phyloP scores from a whole-genome alignment of 2,329 filamentous ascomycete species.

The Penicillium griseofulvum region DNA sequence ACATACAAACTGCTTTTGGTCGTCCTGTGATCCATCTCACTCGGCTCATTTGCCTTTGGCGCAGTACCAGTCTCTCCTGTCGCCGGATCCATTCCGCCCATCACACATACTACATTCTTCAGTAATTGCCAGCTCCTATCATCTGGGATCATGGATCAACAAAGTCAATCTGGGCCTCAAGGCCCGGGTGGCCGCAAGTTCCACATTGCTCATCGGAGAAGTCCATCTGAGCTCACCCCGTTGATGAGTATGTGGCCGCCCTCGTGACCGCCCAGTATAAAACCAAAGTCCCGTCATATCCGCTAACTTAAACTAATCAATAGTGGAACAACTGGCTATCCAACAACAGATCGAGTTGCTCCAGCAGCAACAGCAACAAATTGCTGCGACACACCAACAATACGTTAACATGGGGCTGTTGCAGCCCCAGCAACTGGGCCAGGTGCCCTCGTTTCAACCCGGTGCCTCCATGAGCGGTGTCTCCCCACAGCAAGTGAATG shows the following conservation, averaged over 20 bases:
- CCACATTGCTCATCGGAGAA: constrained; percentile 95
- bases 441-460: constrained; percentile 69
- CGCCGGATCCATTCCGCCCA: constrained; percentile 16
- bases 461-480: constrained; percentile 68
- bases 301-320: constrained; percentile 1
- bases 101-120: constrained; percentile 20
- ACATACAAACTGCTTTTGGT: constrained; percentile 25
- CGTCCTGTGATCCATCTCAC: constrained; percentile 27
- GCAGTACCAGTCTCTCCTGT: constrained; percentile 27
- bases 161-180: constrained; percentile 55
- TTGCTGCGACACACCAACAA: constrained; percentile 93
- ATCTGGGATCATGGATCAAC: constrained; percentile 60
- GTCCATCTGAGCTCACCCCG: constrained; percentile 93
- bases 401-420: constrained; percentile 98
- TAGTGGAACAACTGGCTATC: constrained; percentile 96
- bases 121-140: constrained; percentile 20
- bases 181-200: constrained; percentile 84
- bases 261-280: not conserved
- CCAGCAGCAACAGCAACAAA: constrained; percentile 97
- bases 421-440: constrained; percentile 76
- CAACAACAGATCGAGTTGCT: constrained; percentile 97
- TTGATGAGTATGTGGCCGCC: constrained; percentile 79
- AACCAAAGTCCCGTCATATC: not conserved
- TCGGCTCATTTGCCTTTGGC: constrained; percentile 27
- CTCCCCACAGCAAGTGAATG: constrained; percentile 64